Base-by-base conservation (phyloP, 164 flowering plant genomes). In the Cinnamomum chago region DNA sequence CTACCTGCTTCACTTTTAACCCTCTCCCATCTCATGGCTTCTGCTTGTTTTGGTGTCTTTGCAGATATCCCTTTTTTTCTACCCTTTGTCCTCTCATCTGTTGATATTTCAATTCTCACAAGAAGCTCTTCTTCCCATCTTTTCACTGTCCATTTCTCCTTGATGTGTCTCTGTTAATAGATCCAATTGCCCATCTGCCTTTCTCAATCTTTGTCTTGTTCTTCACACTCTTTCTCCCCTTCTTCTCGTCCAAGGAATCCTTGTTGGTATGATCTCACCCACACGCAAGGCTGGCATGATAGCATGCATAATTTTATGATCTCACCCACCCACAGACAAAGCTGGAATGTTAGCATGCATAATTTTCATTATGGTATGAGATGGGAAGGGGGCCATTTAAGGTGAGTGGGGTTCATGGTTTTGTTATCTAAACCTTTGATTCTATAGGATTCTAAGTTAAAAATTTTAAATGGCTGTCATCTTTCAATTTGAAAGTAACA, bases 201-300 rank as follows among this genome's bases (percentile, higher is more conserved):
- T 33, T 18, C 71, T 50, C 50, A 15, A 3, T 30, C 30, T 23
- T 67, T 74, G 76, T 74, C 76, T 30, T 40, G 52, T 74, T 52
- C 65, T 74, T 28, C 27, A 2, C 18, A 10, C 13, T 18, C 50
- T 24, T 73, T 67, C 64, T 52, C 27, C 64, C 14, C 62, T 67
- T 74, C 71, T 71, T 55, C 65, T 74, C 76, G 66, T 68, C 71
- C 62, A 67, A 10, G 66, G 76, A 74, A 30, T 74, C 74, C 25
- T 47, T 20, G 18, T 68, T n/a, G 52, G 40, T 47, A 30, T 15
- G n/a, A 67, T 52, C 58, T 17, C 5, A 13, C 5, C 18, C 58
- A 52, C 58, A 15, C 3, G 58, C 18, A 52, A 52, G 35, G 35
- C 35, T 30, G 35, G 35, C 6, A 30, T 30, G 35, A 3, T 30